Conservation (phyloP, 2,329 filamentous ascomycete species). For the Penicillium sp. region DNA sequence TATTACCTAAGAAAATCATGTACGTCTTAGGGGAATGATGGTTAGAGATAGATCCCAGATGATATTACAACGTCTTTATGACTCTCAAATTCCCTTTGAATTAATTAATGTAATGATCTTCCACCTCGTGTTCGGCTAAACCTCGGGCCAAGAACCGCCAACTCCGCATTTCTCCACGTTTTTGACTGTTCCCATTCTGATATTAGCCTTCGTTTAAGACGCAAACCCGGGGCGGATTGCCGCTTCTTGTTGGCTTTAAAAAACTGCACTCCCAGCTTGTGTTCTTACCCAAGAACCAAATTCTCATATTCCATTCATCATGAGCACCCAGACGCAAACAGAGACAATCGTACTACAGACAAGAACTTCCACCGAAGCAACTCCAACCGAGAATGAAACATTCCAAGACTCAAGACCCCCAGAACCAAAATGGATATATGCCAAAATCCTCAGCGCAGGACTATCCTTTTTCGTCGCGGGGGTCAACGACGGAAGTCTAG, state of each 20-base stretch:
- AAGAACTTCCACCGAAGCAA: not conserved
- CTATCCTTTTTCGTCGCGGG: conserved; percentile 67
- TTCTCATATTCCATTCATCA: not conserved
- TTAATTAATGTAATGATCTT: too few relatives aligned
- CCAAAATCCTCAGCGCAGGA: conserved; percentile 57
- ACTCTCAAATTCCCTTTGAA: not conserved
- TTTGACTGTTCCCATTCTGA: not conserved
- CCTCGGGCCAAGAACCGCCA: not conserved
- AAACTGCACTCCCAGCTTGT: too few relatives aligned
- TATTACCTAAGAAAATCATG: too few relatives aligned
- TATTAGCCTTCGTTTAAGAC: not conserved
- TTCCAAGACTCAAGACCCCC: not conserved
- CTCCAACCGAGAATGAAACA: not conserved
- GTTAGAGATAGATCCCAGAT: not conserved
- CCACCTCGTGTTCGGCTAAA: not conserved
- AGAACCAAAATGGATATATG: conserved; percentile 18
- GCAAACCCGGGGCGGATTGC: not conserved
- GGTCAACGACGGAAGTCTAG: conserved; percentile 64
- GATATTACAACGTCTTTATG: not conserved
- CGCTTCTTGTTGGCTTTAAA: not conserved
- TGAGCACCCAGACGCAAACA: conserved; percentile 16
- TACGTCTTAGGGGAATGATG: too few relatives aligned
- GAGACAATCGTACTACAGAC: conserved; percentile 12
- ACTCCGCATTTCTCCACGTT: conserved; percentile 5
- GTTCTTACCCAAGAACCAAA: not conserved